Evolutionary conservation across 768 basidiomycete species (phyloP), one percentile per base, ranked within the genome.

Genomic region (Mycena floridula): DNA sequence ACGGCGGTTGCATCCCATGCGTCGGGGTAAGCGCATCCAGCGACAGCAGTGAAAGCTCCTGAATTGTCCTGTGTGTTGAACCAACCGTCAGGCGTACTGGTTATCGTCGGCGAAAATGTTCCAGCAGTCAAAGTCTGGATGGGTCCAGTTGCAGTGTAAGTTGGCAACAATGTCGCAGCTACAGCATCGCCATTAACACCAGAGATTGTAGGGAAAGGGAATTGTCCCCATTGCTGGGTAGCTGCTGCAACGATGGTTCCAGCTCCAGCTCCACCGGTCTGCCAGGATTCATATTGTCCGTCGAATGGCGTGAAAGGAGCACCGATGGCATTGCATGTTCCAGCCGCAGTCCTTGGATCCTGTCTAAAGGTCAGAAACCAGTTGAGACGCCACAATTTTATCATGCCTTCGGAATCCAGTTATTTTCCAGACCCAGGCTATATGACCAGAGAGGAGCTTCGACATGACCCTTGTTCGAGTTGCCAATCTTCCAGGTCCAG

Each of bases 401-500:
- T 84, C 59, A 82, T 69, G 94, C 88, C 52, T 64, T 69, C 13
- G 92, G 91, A 57, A 95, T 80, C 87, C 89, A 96, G 7, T 91
- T 91, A 45, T 81, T 66, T 55, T 87, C 72, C 44, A 91, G 66
- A n/a, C 92, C 92, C 27, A 93, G 81, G 56, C 78, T 72, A 68
- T 95, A 96, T 43, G 88, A 81, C 92, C 93, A 95, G 51, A 85
- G 76, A 7, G 89, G 88, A 21, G 66, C 37, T 83, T 79, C 11
- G 87, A 79, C 23, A 76, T 81, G 24, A 81, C 81, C 35, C 77
- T 72, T 2, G 63, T 59, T 3, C n/a, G 88, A 90, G 58, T 85
- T 82, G 41, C 90, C 89, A 47, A 94, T 91, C 64, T 90, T 91
- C 89, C 89, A 95, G 1, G 89, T 92, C 92, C 92, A 96, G 73